Base-by-base conservation (phyloP, 2,329 filamentous ascomycete genomes). In the Penicillium thymicola region DNA sequence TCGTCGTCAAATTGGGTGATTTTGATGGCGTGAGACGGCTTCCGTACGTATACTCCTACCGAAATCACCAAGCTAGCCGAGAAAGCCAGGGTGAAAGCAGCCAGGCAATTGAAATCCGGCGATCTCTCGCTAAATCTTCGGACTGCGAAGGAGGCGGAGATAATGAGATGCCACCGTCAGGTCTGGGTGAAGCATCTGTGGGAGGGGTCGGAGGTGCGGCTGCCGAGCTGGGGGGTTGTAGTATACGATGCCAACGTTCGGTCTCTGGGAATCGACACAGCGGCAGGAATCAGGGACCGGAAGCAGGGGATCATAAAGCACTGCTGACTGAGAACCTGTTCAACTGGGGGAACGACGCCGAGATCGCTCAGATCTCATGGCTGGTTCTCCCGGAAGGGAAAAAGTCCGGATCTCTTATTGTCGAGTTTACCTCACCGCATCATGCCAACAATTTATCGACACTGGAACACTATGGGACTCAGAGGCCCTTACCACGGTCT, bases 151-250 rank as follows among this genome's bases (percentile, higher is more conserved):
- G 44, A 54, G 1, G 52, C 52, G 1, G 45, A 49, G 23, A 37
- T 48, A 6, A 10, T 41, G 1, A 14, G 45, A 1, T 25, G 1
- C 3, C 21, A 54, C 16, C 45, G 27, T 0, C 2, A 8, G 5
- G 21, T 1, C 32, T 54, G 5, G 52, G 16, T 41, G 0, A 49
- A 44, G 3, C 16, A 41, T 2, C 16, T 54, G 1, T 49, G 7
- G 23, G 49, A 54, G 14, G 38, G 30, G 1, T 43, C 45, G 6
- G 28, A 36, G 2, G 30, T 49, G 4, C 21, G 41, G 1, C 10
- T 54, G 6, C 52, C 38, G 13, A 37, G 25, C 2, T 44, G 2
- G 52, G 52, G 45, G 10, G n/a, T 49, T 7, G 23, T 54, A 5
- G 18, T 54, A 1, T 13, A 44, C 7, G 23, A 54, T 2, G 16